Evolutionary conservation across 2,329 filamentous ascomycete genomes (phyloP), one percentile per base, ranked within the genome.

Genomic region (Fusarium hainanense): DNA sequence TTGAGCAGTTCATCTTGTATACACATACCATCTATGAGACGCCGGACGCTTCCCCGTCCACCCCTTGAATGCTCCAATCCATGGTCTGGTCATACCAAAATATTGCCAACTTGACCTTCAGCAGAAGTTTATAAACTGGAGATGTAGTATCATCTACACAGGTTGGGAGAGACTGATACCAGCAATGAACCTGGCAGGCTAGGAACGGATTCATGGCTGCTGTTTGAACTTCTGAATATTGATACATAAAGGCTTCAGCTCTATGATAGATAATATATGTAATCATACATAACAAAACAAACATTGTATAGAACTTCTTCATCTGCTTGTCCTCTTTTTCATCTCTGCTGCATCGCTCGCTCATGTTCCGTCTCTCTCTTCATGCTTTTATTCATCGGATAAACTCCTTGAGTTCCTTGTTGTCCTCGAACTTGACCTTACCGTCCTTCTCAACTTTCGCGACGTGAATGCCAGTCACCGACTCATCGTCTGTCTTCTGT

Each of bases 361-460:
- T 72, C 46, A 48, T 16, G 23, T 48, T 40, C 27, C 21, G 20
- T 37, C 43, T 63, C 54, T 63, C 54, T 46, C 48, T 16, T 30
- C 41, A 10, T 51, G 34, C 44, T 42, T 25, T 40, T 27, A 32
- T 58, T 72, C 57, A 86, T 70, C 81, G 78, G 41, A 87, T 82
- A 76, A 87, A 86, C 58, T 88, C 84, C 73, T 88, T 88, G 42
- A 89, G 76, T 51, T 86, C 84, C 74, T 86, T 88, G n/a, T 80
- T 80, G 48, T 89, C 86, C 73, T 89, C 84, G 73, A 93, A 89
- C 40, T 83, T 83, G n/a, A 91, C 89, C 78, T 91, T 91, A 20
- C 90, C 90, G 69, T 89, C 87, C 71, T 84, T 82, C 18, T 82
- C 82, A 30, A 90, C 84, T 40, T 81, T 85, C 1, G 88, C 88